A percentile compares a stretch with the other conserved stretches of the same genome.
phyloP scores from a whole-genome alignment of 2,329 filamentous ascomycete species.

The Ceratocystis lukuohia region DNA sequence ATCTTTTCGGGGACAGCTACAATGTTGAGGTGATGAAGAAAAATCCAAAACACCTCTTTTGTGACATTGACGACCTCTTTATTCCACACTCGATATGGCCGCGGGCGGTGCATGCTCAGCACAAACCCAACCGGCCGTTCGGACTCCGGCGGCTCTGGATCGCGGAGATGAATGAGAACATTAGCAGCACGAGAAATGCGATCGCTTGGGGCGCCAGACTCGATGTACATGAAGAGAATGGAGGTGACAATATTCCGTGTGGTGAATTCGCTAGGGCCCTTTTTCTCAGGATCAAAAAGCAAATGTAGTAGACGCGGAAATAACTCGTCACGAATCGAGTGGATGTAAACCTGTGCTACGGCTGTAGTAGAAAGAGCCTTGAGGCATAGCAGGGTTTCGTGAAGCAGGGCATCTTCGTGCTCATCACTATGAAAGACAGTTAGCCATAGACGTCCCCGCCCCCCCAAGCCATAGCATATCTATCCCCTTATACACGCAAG shows the following conservation, averaged over 20 bases:
- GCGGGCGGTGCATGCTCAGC: constrained; percentile 69
- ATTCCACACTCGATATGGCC: constrained; percentile 87
- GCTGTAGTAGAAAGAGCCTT: constrained; percentile 92
- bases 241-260: constrained; percentile 84
- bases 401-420: constrained; percentile 83
- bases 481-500: constrained; percentile 11
- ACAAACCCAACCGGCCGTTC: constrained; percentile 74
- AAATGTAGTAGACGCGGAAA: constrained; percentile 78
- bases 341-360: constrained; percentile 66
- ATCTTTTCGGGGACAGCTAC: constrained; percentile 46
- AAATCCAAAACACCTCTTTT: constrained; percentile 99
- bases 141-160: constrained; percentile 62
- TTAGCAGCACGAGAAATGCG: constrained; percentile 54
- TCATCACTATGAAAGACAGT: constrained; percentile 54
- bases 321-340: constrained; percentile 62
- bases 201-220: constrained; percentile 48
- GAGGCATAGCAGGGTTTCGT: constrained; percentile 82
- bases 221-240: constrained; percentile 77
- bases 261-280: constrained; percentile 91
- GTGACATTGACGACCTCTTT: constrained; percentile 86
- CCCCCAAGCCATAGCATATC: neutral
- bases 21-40: constrained; percentile 85
- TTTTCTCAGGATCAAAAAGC: constrained; percentile 96
- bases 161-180: constrained; percentile 67
- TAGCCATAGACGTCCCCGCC: constrained; percentile 13